phyloP scores from a whole-genome alignment of 495 filamentous ascomycete species.

The Talaromyces nanjingensis region DNA sequence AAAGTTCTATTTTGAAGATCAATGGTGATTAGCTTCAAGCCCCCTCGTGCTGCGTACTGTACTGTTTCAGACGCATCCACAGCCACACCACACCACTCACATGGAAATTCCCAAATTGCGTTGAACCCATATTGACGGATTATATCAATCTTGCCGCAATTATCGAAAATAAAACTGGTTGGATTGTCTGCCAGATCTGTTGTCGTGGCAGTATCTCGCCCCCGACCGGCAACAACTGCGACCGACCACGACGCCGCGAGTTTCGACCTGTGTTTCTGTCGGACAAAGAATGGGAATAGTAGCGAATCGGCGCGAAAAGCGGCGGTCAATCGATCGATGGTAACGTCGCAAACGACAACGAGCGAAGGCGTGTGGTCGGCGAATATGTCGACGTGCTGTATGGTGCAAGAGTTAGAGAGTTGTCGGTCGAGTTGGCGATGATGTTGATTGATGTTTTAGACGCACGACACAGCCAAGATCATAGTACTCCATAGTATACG shows the following conservation, averaged over 20 bases:
- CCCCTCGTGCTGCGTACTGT: neutral
- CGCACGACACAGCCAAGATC: neutral
- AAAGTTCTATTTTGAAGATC: slow-evolving; percentile 57
- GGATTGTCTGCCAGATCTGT: neutral
- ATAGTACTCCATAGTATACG: no score
- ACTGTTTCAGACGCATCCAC: neutral
- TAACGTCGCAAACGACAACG: neutral
- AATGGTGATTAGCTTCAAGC: neutral
- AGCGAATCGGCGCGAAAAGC: neutral
- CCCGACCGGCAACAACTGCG: neutral
- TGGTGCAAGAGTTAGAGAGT: neutral
- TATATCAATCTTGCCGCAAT: neutral
- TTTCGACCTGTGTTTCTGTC: neutral
- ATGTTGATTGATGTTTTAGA: neutral
- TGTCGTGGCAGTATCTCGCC: neutral
- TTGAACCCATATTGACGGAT: slow-evolving; percentile 42
- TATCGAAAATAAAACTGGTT: neutral
- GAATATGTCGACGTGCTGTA: neutral
- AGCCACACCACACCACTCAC: slow-evolving; percentile 44
- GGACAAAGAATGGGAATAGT: neutral
- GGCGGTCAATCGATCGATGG: neutral
- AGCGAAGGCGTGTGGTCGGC: neutral
- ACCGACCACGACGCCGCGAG: neutral
- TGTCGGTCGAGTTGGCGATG: neutral
- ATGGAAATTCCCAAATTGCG: slow-evolving; percentile 85